Evolutionary conservation across 176 grass and related monocot species (phyloP).

Genomic region (Juncus inflexus): DNA sequence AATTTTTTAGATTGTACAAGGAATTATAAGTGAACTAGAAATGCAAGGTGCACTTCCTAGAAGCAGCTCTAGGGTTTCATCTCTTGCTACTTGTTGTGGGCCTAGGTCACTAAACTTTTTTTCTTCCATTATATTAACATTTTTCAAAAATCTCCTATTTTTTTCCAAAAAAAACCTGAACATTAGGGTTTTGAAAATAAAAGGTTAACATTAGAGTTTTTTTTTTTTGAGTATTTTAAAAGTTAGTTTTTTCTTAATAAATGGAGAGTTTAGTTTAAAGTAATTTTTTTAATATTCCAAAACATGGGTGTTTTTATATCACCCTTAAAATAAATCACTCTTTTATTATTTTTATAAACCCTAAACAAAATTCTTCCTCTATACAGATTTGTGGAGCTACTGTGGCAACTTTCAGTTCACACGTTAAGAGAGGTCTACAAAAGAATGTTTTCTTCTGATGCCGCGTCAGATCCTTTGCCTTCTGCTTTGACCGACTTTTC

Average conservation of each 20-base stretch:
- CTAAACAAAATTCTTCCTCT: slow-evolving; percentile 14
- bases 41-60: slow-evolving; percentile 81
- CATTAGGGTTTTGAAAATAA: slow-evolving; percentile 10
- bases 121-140: not conserved
- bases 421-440: slow-evolving; percentile 96
- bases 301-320: too few relatives aligned
- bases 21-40: slow-evolving; percentile 98
- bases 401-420: slow-evolving; percentile 99
- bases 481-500: slow-evolving; percentile 86
- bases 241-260: too few relatives aligned
- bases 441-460: slow-evolving; percentile 79
- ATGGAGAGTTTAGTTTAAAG: too few relatives aligned
- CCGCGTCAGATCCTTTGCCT: slow-evolving; percentile 71
- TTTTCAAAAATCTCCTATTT: too few relatives aligned
- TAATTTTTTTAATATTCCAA: too few relatives aligned
- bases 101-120: slow-evolving; percentile 50
- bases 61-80: slow-evolving; percentile 99
- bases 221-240: too few relatives aligned
- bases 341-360: slow-evolving; percentile 25
- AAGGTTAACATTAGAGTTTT: not conserved
- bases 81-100: slow-evolving; percentile 89
- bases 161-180: not conserved
- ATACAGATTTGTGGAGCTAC: slow-evolving; percentile 98
- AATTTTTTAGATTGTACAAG: slow-evolving; percentile 81
- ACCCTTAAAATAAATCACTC: too few relatives aligned